Evolutionary conservation across 75 land plant species (phyloP).

Genomic region (Cunninghamia lanceolata): DNA sequence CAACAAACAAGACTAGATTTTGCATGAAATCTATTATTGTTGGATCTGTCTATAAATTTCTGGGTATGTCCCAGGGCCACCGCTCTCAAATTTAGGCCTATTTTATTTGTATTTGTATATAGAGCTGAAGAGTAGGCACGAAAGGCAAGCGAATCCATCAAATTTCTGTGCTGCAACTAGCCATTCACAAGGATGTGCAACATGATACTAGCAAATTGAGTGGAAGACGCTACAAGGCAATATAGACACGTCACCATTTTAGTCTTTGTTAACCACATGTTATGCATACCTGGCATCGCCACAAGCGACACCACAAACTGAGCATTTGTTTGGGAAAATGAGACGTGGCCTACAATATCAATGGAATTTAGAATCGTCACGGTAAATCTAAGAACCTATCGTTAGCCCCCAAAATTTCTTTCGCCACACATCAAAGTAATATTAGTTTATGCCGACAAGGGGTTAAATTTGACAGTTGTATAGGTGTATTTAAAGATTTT

Average conservation of each 20-base stretch:
- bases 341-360: too few species aligned
- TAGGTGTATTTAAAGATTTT: too few species aligned
- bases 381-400: too few species aligned
- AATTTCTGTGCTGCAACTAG: background rate
- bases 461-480: too few species aligned
- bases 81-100: background rate
- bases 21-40: background rate
- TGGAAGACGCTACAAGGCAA: too few species aligned
- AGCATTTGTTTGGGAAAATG: background rate
- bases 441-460: too few species aligned
- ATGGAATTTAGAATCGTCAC: too few species aligned
- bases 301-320: background rate
- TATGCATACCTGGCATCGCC: slow-evolving; percentile 5
- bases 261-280: background rate
- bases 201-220: too few species aligned
- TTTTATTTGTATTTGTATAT: background rate
- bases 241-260: background rate
- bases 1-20: background rate
- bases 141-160: background rate
- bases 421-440: too few species aligned
- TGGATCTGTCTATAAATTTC: background rate
- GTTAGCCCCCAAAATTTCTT: too few species aligned
- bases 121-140: background rate
- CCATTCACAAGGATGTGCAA: background rate
- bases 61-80: background rate